Base-by-base conservation (phyloP, 2,329 filamentous ascomycete species). In the Pseudocercospora eumusae region DNA sequence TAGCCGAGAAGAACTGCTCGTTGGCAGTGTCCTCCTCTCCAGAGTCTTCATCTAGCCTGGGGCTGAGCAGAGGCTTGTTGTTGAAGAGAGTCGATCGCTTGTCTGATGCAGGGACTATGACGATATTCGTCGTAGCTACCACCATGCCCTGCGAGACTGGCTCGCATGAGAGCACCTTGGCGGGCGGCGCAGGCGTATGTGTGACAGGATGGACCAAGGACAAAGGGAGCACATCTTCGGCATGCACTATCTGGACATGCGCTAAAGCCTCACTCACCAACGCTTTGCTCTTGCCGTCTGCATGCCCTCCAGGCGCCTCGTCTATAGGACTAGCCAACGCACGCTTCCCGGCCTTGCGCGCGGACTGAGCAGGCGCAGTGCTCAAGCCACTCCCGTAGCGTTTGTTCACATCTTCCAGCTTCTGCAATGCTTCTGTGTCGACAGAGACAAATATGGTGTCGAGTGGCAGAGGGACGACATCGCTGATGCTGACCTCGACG, bases 1-100 rank as follows among this genome's bases (percentile, higher is more conserved):
- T 89, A 0, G 93, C 93, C 5, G 93, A 97, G 76, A 86, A 97
- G 78, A 97, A 97, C 69, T 92, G 88, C 72, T 98, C 93, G 61
- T 90, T 96, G 5, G 90, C 88, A 1, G 90, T 92, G 70, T 96
- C 91, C 77, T 82, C 74, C 56, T 72, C 69, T 8, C 64, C 68
- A 25, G 70, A 70, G 23, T 75, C 71, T 60, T 74, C 72, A 21
- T 72, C 70, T 15, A 75, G 66, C 7, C 71, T 68, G 21, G 73
- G 71, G 11, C 71, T 73, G 9, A 74, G 65, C 5, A 75, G 59
- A 11, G 67, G 59, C 27, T 68, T 67, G 60, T 68, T 68, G 33
- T 62, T 64, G 28, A 57, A 59, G 3, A 59, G 27, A 50, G 63
- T 68, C 4, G 64, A 23, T 85, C 82, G 49, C 88, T 86, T 28